Evolutionary conservation across 805 yeast species (phyloP).

Genomic region (Scheffersomyces stipitis): DNA sequence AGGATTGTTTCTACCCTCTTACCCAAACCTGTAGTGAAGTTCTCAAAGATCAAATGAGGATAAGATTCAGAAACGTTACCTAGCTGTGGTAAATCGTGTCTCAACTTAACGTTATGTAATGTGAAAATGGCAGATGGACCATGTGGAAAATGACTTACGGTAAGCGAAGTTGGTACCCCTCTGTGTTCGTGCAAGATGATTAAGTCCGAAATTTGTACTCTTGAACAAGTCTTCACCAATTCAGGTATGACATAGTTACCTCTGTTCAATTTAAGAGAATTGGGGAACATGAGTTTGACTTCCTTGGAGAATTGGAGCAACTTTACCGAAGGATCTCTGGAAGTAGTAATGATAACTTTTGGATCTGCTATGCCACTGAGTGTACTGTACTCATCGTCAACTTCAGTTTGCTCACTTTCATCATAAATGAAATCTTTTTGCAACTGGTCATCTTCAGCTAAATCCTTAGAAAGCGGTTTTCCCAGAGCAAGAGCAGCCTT

Average conservation of each 20-base stretch:
- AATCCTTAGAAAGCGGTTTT: slow-evolving; percentile 82
- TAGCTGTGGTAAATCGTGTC: slow-evolving; percentile 85
- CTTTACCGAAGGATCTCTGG: slow-evolving; percentile 85
- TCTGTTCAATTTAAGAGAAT: slow-evolving; percentile 83
- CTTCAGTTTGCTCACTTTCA: slow-evolving; percentile 64
- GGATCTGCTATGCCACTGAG: slow-evolving; percentile 90
- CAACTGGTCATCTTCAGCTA: slow-evolving; percentile 81
- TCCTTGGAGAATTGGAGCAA: slow-evolving; percentile 92
- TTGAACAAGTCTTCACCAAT: slow-evolving; percentile 77
- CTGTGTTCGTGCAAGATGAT: slow-evolving; percentile 91
- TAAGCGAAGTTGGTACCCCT: slow-evolving; percentile 95
- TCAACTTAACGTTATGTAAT: slow-evolving; percentile 86
- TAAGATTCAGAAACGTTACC: slow-evolving; percentile 90
- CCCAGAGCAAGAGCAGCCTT: slow-evolving; percentile 90
- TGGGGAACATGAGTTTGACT: slow-evolving; percentile 84
- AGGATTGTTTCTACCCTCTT: slow-evolving; percentile 75
- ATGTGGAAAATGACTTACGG: slow-evolving; percentile 93
- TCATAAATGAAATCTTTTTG: slow-evolving; percentile 85
- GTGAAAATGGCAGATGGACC: slow-evolving; percentile 97
- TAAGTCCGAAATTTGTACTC: slow-evolving; percentile 80
- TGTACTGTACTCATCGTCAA: slow-evolving; percentile 92
- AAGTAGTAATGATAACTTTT: slow-evolving; percentile 86
- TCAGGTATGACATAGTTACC: slow-evolving; percentile 89
- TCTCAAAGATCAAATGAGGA: slow-evolving; percentile 93
- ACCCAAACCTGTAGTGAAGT: slow-evolving; percentile 79